phyloP scores from a whole-genome alignment of 2,329 filamentous ascomycete species.

The Byssoonygena ceratinophila region DNA sequence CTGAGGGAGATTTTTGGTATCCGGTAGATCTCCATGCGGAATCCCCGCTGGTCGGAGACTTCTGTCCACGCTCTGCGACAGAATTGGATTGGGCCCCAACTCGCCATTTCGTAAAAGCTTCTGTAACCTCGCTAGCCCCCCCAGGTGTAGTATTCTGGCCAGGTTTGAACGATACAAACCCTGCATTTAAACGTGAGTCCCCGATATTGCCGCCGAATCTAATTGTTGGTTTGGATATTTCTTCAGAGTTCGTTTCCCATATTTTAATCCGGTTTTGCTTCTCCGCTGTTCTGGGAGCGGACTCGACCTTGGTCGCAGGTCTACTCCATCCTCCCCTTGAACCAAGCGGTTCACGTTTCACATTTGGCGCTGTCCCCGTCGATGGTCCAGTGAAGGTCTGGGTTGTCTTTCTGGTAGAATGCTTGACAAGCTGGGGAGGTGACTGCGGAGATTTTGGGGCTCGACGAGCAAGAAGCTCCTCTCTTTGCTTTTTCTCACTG shows the following conservation, averaged over 20 bases:
- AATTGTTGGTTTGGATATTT: not conserved
- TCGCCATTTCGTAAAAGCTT: not conserved
- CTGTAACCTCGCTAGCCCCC: not conserved
- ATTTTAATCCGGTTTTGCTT: not conserved
- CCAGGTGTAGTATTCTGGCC: not conserved
- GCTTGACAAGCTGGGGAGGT: not conserved
- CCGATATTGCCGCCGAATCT: not conserved
- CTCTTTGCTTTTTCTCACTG: slow-evolving; percentile 18
- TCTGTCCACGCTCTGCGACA: not conserved
- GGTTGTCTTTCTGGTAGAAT: not conserved
- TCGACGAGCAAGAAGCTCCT: not conserved
- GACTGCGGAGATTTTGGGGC: not conserved
- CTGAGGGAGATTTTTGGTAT: too few species aligned
- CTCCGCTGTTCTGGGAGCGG: not conserved
- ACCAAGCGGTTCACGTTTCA: not conserved
- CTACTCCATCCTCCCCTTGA: not conserved
- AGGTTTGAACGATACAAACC: not conserved
- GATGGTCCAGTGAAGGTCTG: not conserved
- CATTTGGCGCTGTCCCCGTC: not conserved
- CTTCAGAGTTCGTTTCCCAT: not conserved
- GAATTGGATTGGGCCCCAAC: not conserved
- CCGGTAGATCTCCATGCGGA: too few species aligned
- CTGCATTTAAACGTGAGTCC: not conserved
- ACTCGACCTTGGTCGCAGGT: not conserved
- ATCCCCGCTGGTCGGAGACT: too few species aligned